phyloP scores from a whole-genome alignment of 441 rosid genomes.

The Flueggea neowawraea region DNA sequence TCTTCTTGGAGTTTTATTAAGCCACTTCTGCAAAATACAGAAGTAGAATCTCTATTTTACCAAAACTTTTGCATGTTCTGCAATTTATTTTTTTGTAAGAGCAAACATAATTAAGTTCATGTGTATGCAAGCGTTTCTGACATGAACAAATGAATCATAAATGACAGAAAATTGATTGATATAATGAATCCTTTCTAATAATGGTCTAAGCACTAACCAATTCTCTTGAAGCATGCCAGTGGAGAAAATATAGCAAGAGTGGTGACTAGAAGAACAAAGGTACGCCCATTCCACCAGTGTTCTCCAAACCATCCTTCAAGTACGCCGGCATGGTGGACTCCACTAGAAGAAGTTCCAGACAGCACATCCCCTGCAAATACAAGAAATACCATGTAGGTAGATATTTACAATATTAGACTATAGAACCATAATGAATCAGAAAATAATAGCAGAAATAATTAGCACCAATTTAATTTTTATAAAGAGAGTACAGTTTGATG shows the following conservation, averaged over 20 bases:
- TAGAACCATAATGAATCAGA: not conserved
- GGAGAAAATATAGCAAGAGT: constrained; percentile 84
- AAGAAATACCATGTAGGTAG: not conserved
- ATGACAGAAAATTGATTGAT: not conserved
- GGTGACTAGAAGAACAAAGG: constrained; percentile 61
- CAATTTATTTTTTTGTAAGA: too few relatives aligned
- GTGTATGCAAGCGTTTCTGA: too few relatives aligned
- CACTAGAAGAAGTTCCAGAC: constrained; percentile 79
- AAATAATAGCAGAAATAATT: not conserved
- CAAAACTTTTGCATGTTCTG: too few relatives aligned
- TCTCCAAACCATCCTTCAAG: constrained; percentile 99
- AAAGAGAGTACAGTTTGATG: not conserved
- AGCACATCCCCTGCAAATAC: constrained; percentile 82
- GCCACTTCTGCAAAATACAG: too few relatives aligned
- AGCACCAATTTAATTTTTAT: too few relatives aligned
- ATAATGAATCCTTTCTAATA: constrained; percentile 1
- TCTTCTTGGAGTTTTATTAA: too few relatives aligned
- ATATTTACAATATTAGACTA: too few relatives aligned
- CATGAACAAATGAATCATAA: too few relatives aligned
- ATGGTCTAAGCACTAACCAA: constrained; percentile 47
- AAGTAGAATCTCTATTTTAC: too few relatives aligned
- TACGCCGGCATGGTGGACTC: constrained; percentile 84
- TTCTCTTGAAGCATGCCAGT: constrained; percentile 85
- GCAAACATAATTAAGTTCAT: too few relatives aligned
- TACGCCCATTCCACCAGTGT: constrained; percentile 92